Base-by-base conservation (phyloP, 2,329 filamentous ascomycete genomes). In the Fusarium azukiicola region DNA sequence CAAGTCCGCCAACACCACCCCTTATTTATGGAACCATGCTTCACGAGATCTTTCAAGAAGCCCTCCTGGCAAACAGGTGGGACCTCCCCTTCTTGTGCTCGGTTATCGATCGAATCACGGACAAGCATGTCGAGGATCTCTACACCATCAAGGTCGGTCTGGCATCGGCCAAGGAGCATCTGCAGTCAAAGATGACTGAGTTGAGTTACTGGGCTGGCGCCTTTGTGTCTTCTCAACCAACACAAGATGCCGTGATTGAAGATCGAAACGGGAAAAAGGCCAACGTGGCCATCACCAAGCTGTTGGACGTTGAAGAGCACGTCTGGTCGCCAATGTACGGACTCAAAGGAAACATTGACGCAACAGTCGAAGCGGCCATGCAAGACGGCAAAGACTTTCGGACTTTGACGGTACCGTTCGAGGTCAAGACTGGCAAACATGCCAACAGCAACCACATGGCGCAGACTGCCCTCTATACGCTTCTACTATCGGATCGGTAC, bases 291-390 rank as follows among this genome's bases (percentile, higher is more conserved):
- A 94, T 99, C 80, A 98, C 95, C 83, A 99, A 99, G 85, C 90
- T 99, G 40, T 94, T 99, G 19, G 98, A 99, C 84, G 96, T 99
- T 14, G 98, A 99, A 85, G 98, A 99, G 86, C 98, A 99, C 84
- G 94, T 99, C 40, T 99, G 98, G 98, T 99, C 97, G 11, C 98
- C 98, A 1, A 97, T 97, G 93, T 99, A 98, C 85, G 98, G 98
- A 1, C 90, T 99, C 21, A 99, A 99, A 86, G 98, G 98, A 42
- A 99, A 99, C 82, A 98, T 99, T 74, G 98, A 99, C 87, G 98
- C 98, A 40, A 99, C 98, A 1, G 96, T 99, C 2, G 96, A 99
- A 88, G 95, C 98, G 21, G 93, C 93, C 1, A 96, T 99, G 90
- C 90, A 93, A 71, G 95, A 98, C 72, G 93, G 94, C 38, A 89